phyloP scores from a whole-genome alignment of 2,329 filamentous ascomycete genomes.

The Stachybotrys chlorohalonatus region DNA sequence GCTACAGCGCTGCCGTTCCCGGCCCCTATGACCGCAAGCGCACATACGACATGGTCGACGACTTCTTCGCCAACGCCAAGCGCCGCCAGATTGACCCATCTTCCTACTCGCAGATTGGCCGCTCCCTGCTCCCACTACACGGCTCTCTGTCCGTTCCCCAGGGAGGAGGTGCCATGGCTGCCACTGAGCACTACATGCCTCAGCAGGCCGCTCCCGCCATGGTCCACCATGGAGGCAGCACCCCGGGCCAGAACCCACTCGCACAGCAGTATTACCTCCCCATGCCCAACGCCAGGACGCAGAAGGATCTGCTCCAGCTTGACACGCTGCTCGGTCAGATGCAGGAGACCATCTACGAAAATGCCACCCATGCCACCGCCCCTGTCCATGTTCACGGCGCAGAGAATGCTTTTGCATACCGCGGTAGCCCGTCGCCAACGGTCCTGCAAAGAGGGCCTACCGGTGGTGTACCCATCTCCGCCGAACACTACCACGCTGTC shows the following conservation, averaged over 20 bases:
- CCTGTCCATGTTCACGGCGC: slow-evolving; percentile 69
- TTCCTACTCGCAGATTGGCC: slow-evolving; percentile 86
- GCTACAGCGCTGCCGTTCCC: slow-evolving; percentile 40
- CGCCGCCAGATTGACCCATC: slow-evolving; percentile 80
- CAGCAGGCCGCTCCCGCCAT: slow-evolving; percentile 30
- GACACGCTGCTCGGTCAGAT: slow-evolving; percentile 94
- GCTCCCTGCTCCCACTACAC: slow-evolving; percentile 76
- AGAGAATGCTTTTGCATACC: slow-evolving; percentile 53
- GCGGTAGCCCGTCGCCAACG: slow-evolving; percentile 46
- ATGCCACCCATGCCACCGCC: slow-evolving; percentile 70
- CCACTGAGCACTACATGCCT: slow-evolving; percentile 46
- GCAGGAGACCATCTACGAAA: slow-evolving; percentile 93
- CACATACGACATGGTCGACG: slow-evolving; percentile 78
- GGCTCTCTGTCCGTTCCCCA: slow-evolving; percentile 56
- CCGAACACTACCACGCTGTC: slow-evolving; percentile 30
- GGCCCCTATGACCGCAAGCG: slow-evolving; percentile 68
- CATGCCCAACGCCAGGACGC: slow-evolving; percentile 81
- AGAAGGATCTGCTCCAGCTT: slow-evolving; percentile 87
- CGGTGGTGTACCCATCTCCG: slow-evolving; percentile 19
- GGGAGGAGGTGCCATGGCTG: slow-evolving; percentile 26
- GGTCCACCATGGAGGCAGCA: slow-evolving; percentile 41
- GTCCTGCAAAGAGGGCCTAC: slow-evolving; percentile 27
- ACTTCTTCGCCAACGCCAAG: slow-evolving; percentile 91
- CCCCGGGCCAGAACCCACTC: slow-evolving; percentile 47
- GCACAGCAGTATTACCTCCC: slow-evolving; percentile 77